Conservation (phyloP, 305 asterid species). For the Withania somnifera region DNA sequence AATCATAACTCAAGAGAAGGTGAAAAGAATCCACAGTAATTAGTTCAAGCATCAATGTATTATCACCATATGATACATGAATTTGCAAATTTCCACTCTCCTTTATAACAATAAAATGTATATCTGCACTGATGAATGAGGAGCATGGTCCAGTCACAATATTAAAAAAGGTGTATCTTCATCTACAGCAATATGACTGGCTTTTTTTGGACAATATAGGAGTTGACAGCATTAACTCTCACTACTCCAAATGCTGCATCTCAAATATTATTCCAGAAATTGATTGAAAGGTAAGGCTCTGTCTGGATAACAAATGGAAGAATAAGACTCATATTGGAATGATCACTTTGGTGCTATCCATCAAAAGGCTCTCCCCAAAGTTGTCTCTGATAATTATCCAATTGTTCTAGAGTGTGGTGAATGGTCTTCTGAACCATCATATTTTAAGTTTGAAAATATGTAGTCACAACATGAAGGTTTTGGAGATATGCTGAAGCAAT, state of each 20-base stretch:
- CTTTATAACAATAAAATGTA: not conserved
- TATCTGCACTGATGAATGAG: not conserved
- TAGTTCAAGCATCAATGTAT: not conserved
- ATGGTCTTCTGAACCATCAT: no score
- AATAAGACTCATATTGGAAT: no score
- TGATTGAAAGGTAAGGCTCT: not conserved
- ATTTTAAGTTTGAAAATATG: no score
- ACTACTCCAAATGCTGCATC: not conserved
- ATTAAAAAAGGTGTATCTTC: no score
- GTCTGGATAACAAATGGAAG: not conserved
- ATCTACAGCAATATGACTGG: not conserved
- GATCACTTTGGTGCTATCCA: no score
- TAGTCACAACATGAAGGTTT: no score
- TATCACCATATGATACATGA: not conserved
- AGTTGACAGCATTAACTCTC: not conserved
- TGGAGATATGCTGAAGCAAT: no score
- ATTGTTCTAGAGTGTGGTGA: no score
- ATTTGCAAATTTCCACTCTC: not conserved
- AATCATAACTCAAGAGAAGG: not conserved
- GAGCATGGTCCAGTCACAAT: not conserved
- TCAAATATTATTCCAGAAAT: not conserved
- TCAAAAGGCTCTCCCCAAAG: no score
- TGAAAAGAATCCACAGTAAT: not conserved
- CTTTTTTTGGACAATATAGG: not conserved
- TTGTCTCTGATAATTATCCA: no score